phyloP scores from a whole-genome alignment of 805 yeast genomes.

The Cyberlindnera suaveolens region DNA sequence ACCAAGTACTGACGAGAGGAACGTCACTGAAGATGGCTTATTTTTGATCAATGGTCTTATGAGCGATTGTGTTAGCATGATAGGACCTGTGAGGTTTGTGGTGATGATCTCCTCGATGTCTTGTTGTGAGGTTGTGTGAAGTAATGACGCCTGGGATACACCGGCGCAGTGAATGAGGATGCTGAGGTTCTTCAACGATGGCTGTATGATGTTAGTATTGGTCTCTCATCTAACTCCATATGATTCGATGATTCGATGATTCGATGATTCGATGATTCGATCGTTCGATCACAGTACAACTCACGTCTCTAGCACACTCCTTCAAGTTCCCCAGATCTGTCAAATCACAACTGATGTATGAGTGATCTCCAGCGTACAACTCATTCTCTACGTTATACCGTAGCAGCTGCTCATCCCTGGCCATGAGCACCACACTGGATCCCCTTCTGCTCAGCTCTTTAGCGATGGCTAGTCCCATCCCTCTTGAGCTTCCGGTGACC shows the following conservation, averaged over 20 bases:
- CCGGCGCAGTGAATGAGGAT: constrained; percentile 47
- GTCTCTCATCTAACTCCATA: neutral
- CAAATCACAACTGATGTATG: constrained; percentile 15
- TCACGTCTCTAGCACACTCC: neutral
- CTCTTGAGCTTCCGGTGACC: constrained; percentile 66
- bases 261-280: neutral
- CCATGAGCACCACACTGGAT: constrained; percentile 42
- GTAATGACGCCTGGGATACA: constrained; percentile 47
- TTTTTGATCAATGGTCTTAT: constrained; percentile 43
- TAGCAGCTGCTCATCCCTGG: constrained; percentile 39
- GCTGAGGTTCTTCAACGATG: constrained; percentile 13
- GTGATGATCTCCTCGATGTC: constrained; percentile 41
- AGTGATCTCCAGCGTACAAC: constrained; percentile 13
- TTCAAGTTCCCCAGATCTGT: constrained; percentile 5
- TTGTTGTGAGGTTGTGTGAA: constrained; percentile 35
- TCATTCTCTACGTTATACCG: constrained; percentile 14
- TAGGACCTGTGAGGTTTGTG: constrained; percentile 57
- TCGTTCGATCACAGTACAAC: neutral
- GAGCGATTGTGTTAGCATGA: constrained; percentile 49
- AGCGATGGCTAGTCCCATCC: constrained; percentile 59
- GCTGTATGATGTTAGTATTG: constrained; percentile 2
- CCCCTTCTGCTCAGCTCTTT: constrained; percentile 43
- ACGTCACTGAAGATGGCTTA: constrained; percentile 39
- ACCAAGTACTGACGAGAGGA: constrained; percentile 62
- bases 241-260: no score